Conservation (phyloP, 768 basidiomycete species). For the Russula griseocarnosa region DNA sequence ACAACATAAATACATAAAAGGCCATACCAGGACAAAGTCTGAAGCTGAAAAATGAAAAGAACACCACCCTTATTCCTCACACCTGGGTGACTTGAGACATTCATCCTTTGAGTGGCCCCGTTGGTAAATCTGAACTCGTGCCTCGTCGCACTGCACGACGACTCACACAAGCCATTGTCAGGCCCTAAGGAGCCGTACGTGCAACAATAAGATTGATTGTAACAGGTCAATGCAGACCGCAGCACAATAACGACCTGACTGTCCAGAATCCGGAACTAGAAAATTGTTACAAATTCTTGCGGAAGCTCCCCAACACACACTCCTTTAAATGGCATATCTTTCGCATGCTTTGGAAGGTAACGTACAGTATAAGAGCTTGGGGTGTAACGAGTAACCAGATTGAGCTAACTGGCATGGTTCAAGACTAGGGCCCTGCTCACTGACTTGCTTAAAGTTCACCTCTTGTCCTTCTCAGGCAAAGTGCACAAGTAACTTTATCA, state of each 20-base stretch:
- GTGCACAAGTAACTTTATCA: neutral
- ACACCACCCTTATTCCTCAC: no score
- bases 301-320: no score
- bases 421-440: neutral
- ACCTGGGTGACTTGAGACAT: no score
- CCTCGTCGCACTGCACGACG: neutral
- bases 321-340: no score
- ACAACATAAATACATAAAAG: no score
- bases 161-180: neutral
- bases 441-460: neutral
- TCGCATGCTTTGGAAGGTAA: no score
- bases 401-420: neutral
- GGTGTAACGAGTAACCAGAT: neutral
- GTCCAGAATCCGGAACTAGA: no score
- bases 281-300: no score
- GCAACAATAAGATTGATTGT: neutral
- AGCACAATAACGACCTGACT: no score
- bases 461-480: neutral
- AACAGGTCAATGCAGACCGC: neutral
- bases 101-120: neutral
- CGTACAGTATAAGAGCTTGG: no score
- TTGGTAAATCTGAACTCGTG: neutral
- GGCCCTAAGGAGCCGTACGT: neutral
- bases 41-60: no score
- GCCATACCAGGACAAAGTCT: no score